Conservation (phyloP, 169 alveolate genomes). For the Eimeria praecox region DNA sequence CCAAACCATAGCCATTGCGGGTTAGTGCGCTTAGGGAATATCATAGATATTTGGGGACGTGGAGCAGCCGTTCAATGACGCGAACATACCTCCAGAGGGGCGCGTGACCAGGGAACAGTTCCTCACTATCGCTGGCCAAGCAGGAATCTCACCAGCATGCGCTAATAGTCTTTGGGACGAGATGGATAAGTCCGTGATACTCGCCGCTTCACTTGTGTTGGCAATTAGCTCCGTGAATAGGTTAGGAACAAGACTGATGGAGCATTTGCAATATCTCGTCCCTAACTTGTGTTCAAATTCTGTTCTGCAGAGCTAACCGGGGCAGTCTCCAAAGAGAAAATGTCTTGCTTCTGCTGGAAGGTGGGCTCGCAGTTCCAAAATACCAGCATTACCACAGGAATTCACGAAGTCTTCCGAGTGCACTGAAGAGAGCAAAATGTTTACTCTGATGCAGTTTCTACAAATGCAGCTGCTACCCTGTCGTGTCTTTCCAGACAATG, state of each 20-base stretch:
- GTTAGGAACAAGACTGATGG: neutral
- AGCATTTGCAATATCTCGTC: neutral
- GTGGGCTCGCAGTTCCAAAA: constrained; percentile 8
- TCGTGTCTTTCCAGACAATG: constrained; percentile 72
- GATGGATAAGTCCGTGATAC: constrained; percentile 76
- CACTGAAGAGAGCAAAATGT: neutral
- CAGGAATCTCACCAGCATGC: constrained; percentile 73
- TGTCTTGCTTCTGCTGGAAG: constrained; percentile 80
- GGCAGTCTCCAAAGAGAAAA: constrained; percentile 75
- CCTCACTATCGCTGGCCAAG: constrained; percentile 61
- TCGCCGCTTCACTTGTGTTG: too few species aligned
- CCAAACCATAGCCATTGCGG: neutral
- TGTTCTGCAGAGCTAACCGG: constrained; percentile 45
- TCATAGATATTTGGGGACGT: constrained; percentile 80
- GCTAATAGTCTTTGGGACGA: constrained; percentile 78
- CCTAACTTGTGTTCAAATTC: neutral
- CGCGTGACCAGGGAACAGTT: constrained; percentile 81
- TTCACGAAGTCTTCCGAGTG: neutral
- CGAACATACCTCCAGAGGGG: constrained; percentile 49
- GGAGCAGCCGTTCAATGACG: constrained; percentile 77
- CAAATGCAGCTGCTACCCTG: neutral
- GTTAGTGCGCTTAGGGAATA: constrained; percentile 9
- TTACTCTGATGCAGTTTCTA: neutral
- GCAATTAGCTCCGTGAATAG: neutral
- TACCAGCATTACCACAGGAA: neutral